These are phyloP conservation scores for Pouteria campechiana DNA, from an alignment of 179 eudicot genomes.

Conservation along the genomic window DNA sequence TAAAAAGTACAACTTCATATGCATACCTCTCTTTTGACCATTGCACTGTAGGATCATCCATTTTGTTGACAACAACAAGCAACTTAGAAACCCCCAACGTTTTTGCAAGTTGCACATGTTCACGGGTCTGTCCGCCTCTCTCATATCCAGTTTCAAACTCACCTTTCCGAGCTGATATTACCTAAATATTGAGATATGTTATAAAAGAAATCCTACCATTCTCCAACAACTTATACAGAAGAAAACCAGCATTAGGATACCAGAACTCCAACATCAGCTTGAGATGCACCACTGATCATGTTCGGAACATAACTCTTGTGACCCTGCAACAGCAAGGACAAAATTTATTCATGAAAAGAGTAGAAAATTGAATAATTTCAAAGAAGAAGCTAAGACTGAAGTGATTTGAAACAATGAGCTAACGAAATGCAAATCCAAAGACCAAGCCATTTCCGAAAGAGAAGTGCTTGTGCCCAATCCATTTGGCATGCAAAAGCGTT, in stretches of 20 bases:
- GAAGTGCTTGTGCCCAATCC: too few species aligned
- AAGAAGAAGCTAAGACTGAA: not conserved
- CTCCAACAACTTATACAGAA: not conserved
- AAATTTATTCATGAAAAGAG: not conserved
- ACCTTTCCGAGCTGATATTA: slow-evolving; percentile 95
- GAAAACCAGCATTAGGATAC: slow-evolving; percentile 21
- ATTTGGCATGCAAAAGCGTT: too few species aligned
- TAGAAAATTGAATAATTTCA: not conserved
- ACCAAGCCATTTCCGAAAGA: too few species aligned
- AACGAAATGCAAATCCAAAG: too few species aligned
- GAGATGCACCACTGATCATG: slow-evolving; percentile 98
- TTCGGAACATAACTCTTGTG: slow-evolving; percentile 98
- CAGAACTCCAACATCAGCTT: slow-evolving; percentile 92
- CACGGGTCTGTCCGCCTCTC: slow-evolving; percentile 98
- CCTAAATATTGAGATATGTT: slow-evolving; percentile 23
- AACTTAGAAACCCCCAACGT: slow-evolving; percentile 91
- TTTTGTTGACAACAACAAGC: slow-evolving; percentile 84
- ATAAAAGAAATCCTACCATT: not conserved
- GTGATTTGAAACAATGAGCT: too few species aligned
- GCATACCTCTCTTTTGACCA: slow-evolving; percentile 91
- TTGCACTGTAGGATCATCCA: slow-evolving; percentile 94
- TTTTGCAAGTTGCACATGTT: slow-evolving; percentile 93
- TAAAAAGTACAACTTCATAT: not conserved
- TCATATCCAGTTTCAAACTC: slow-evolving; percentile 99
- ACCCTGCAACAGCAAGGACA: slow-evolving; percentile 35